These are phyloP conservation scores for Xerocomus spinulosus DNA, from an alignment of 768 basidiomycete species.

Conservation along the genomic window DNA sequence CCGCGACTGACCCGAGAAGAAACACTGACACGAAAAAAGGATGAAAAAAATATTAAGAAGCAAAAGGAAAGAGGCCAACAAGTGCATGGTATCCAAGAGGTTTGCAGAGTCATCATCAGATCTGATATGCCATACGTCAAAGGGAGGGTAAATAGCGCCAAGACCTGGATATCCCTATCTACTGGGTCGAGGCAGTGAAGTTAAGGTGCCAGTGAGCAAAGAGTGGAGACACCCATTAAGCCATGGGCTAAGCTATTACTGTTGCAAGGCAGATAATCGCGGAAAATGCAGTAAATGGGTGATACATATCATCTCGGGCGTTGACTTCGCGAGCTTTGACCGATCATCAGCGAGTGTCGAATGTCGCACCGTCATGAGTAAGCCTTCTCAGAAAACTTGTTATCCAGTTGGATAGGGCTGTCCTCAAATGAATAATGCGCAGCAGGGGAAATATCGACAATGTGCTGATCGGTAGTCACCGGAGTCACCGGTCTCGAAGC, in stretches of 20 bases:
- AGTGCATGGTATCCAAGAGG: slow-evolving; percentile 25
- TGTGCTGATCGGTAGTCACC: slow-evolving; percentile 39
- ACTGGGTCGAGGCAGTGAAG: slow-evolving; percentile 6
- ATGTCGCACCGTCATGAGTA: slow-evolving; percentile 37
- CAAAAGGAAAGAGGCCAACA: slow-evolving; percentile 6
- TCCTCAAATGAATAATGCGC: slow-evolving; percentile 41
- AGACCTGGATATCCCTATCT: slow-evolving; percentile 11
- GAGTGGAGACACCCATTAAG: slow-evolving; percentile 16
- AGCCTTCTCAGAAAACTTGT: slow-evolving; percentile 44
- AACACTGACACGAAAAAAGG: no score
- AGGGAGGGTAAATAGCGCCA: slow-evolving; percentile 7
- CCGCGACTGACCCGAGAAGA: slow-evolving; percentile 2
- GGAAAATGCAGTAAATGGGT: slow-evolving; percentile 23
- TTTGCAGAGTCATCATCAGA: slow-evolving; percentile 11
- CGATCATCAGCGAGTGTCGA: background rate
- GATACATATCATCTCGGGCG: slow-evolving; percentile 16
- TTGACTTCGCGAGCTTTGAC: background rate
- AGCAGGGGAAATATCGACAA: slow-evolving; percentile 40
- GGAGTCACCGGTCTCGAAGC: slow-evolving; percentile 76
- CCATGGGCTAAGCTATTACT: slow-evolving; percentile 18
- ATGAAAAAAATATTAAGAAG: no score
- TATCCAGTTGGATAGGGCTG: slow-evolving; percentile 39
- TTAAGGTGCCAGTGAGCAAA: slow-evolving; percentile 4
- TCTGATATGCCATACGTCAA: slow-evolving; percentile 6
- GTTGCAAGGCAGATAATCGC: slow-evolving; percentile 15